Conservation (phyloP, 495 filamentous ascomycete genomes). For the Hypoxylon crocopeplum region DNA sequence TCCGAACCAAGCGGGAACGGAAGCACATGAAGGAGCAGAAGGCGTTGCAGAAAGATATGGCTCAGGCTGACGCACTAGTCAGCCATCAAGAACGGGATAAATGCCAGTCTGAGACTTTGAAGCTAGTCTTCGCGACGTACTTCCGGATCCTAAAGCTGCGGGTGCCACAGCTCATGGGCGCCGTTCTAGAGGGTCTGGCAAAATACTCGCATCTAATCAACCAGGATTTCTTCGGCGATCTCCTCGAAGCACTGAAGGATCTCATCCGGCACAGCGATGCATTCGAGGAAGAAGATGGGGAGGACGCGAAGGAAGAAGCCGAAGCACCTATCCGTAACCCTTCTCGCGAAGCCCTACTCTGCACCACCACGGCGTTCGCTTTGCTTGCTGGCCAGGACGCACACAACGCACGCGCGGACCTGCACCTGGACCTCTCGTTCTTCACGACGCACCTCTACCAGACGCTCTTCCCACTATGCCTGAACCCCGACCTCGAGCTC, state of each 20-base stretch:
- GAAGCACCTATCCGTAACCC: slow-evolving; percentile 64
- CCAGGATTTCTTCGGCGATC: slow-evolving; percentile 95
- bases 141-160: slow-evolving; percentile 91
- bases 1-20: slow-evolving; percentile 56
- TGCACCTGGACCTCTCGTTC: slow-evolving; percentile 90
- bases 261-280: slow-evolving; percentile 75
- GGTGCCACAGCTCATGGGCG: slow-evolving; percentile 83
- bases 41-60: slow-evolving; percentile 89
- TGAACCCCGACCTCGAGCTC: slow-evolving; percentile 86
- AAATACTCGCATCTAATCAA: slow-evolving; percentile 95
- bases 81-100: slow-evolving; percentile 89
- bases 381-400: slow-evolving; percentile 90
- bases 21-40: slow-evolving; percentile 81
- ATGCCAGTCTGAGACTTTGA: slow-evolving; percentile 92
- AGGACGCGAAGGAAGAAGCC: slow-evolving; percentile 47
- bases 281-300: slow-evolving; percentile 48
- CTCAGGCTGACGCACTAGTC: slow-evolving; percentile 86
- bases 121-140: slow-evolving; percentile 92
- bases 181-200: slow-evolving; percentile 89
- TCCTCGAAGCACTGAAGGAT: slow-evolving; percentile 92
- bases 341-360: slow-evolving; percentile 87
- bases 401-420: slow-evolving; percentile 62
- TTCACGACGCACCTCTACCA: slow-evolving; percentile 94
- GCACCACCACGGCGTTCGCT: slow-evolving; percentile 89
- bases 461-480: slow-evolving; percentile 74